These are phyloP conservation scores for Solanum chacoense DNA, from an alignment of 305 asterid genomes.

Conservation along the genomic window DNA sequence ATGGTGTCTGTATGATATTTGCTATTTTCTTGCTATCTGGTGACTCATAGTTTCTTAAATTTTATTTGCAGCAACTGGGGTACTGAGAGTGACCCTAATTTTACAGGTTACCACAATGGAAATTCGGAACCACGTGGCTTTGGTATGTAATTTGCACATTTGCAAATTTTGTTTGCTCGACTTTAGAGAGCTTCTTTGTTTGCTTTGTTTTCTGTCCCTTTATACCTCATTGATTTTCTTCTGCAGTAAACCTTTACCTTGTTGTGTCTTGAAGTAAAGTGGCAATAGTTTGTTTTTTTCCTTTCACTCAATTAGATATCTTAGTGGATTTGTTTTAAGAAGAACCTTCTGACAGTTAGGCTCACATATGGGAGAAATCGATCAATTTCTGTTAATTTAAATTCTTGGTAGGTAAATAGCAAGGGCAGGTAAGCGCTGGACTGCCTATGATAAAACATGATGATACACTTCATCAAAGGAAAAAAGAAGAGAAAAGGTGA, in stretches of 20 bases:
- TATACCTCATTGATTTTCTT: background rate
- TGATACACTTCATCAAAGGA: background rate
- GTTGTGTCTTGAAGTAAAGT: background rate
- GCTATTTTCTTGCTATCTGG: background rate
- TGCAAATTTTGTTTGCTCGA: background rate
- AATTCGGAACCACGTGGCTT: slow-evolving; percentile 92
- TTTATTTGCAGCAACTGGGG: slow-evolving; percentile 77
- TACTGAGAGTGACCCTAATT: slow-evolving; percentile 75
- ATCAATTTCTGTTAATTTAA: background rate
- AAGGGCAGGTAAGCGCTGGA: background rate
- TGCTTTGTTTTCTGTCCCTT: background rate
- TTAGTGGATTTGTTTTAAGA: background rate
- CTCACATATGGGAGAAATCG: background rate
- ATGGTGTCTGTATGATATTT: background rate
- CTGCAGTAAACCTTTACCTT: background rate
- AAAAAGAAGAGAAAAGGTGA: background rate
- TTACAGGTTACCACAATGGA: slow-evolving; percentile 82
- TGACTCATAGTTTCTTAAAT: background rate
- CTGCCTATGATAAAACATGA: background rate
- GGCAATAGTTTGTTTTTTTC: background rate
- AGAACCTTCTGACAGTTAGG: background rate
- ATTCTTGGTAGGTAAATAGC: background rate
- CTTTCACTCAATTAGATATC: background rate
- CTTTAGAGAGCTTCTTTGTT: background rate
- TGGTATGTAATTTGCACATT: slow-evolving; percentile 36